A percentile compares a stretch with the other conserved stretches of the same genome.
phyloP scores from a whole-genome alignment of 305 asterid genomes.

The Withania somnifera region DNA sequence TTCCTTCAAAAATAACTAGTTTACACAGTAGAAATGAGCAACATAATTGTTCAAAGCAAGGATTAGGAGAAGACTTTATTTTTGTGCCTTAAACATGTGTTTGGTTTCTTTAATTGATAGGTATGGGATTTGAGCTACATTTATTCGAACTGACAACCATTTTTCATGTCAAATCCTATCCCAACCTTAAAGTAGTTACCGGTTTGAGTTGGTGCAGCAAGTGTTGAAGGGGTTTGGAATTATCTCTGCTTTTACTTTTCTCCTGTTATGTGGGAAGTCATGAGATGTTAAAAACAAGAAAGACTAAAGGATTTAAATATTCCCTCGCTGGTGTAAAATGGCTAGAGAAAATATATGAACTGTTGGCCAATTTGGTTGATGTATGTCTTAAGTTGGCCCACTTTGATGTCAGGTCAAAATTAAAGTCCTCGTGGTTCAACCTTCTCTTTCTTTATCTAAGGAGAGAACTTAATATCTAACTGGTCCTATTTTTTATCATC shows the following conservation, averaged over 20 bases:
- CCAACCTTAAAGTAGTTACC: not conserved
- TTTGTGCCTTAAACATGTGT: not conserved
- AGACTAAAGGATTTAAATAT: not conserved
- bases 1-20: not conserved
- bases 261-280: not conserved
- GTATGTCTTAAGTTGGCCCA: not conserved
- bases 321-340: too few species aligned
- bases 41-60: not conserved
- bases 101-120: not conserved
- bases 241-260: conserved; percentile 1
- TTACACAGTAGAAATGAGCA: not conserved
- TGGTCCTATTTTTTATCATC: not conserved
- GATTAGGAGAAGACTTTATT: not conserved
- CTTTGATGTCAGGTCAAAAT: not conserved
- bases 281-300: not conserved
- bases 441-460: not conserved
- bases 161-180: not conserved
- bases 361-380: not conserved
- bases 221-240: conserved; percentile 10
- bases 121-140: not conserved
- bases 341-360: not conserved
- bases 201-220: conserved; percentile 10
- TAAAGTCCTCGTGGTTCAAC: not conserved
- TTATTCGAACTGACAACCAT: not conserved
- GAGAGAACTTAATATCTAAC: not conserved